phyloP scores from a whole-genome alignment of 495 filamentous ascomycete species.

The Lasiosphaeria hispida region DNA sequence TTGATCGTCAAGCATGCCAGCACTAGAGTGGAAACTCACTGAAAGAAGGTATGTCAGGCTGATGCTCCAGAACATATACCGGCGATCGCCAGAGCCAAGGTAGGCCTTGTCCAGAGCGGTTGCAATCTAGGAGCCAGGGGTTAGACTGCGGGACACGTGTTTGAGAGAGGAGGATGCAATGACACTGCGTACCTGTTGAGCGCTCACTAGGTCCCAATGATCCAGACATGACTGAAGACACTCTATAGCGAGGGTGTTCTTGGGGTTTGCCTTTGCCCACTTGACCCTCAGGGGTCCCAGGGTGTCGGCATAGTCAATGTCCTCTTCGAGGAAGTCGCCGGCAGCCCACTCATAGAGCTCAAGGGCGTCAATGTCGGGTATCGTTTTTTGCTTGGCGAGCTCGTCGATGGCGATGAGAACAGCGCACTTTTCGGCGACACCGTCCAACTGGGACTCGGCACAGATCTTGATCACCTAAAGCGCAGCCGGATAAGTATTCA shows the following conservation, averaged over 20 bases:
- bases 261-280: constrained; percentile 44
- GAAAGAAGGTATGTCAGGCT: constrained; percentile 43
- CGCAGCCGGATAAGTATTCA: constrained; percentile 15
- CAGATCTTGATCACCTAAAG: constrained; percentile 43
- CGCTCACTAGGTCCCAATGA: constrained; percentile 47
- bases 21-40: constrained; percentile 28
- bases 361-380: constrained; percentile 39
- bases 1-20: background rate
- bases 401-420: constrained; percentile 36
- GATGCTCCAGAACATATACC: constrained; percentile 46
- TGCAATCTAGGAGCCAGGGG: constrained; percentile 35
- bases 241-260: constrained; percentile 32
- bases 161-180: background rate
- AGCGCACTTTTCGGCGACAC: constrained; percentile 32
- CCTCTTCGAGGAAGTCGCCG: constrained; percentile 25
- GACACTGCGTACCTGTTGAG: constrained; percentile 39
- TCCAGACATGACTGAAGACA: constrained; percentile 45
- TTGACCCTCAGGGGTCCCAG: constrained; percentile 41
- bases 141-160: background rate
- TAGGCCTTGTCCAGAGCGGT: constrained; percentile 43
- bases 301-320: constrained; percentile 37
- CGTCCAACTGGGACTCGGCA: constrained; percentile 45
- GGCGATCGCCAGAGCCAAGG: constrained; percentile 32
- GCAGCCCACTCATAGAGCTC: constrained; percentile 44
- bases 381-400: constrained; percentile 37